A percentile compares a stretch with the other conserved stretches of the same genome.
Conservation (phyloP, 2,329 filamentous ascomycete species). For the Nakataea oryzae region DNA sequence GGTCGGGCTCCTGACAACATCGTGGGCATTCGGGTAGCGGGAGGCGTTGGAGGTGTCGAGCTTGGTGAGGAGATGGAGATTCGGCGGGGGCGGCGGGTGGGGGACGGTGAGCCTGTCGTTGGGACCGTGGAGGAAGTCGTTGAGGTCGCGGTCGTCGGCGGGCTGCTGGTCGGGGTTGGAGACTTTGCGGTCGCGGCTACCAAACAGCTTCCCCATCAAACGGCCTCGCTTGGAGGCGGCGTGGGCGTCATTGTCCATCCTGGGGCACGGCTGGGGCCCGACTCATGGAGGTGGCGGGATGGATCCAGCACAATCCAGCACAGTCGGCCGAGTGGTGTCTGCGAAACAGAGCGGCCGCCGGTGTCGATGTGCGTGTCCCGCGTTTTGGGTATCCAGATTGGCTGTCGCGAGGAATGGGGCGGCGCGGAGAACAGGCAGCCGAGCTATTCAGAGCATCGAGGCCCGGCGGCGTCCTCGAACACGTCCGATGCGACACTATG, state of each 20-base stretch:
- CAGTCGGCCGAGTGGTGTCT: background rate
- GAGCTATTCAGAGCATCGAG: background rate
- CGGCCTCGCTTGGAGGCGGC: slow-evolving; percentile 37
- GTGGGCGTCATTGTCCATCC: slow-evolving; percentile 35
- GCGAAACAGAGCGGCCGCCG: background rate
- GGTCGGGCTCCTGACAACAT: slow-evolving; percentile 26
- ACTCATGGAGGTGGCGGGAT: background rate
- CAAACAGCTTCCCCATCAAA: slow-evolving; percentile 54
- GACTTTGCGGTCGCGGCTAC: slow-evolving; percentile 24
- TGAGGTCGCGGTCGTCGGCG: slow-evolving; percentile 34
- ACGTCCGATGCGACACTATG: background rate
- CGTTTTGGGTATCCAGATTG: background rate
- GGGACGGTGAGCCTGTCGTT: slow-evolving; percentile 44
- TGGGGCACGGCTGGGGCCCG: slow-evolving; percentile 7
- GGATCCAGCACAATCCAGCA: background rate
- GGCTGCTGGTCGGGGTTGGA: slow-evolving; percentile 26
- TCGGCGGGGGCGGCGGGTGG: slow-evolving; percentile 28
- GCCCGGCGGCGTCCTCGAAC: background rate
- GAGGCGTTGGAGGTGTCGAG: slow-evolving; percentile 45
- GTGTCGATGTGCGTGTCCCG: background rate
- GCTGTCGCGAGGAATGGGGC: background rate
- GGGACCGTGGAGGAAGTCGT: slow-evolving; percentile 47
- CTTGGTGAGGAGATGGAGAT: slow-evolving; percentile 32
- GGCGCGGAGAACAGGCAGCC: background rate
- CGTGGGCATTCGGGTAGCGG: slow-evolving; percentile 43